Base-by-base conservation (phyloP, 352 stramenopile genomes). In the Plasmopara muralis region DNA sequence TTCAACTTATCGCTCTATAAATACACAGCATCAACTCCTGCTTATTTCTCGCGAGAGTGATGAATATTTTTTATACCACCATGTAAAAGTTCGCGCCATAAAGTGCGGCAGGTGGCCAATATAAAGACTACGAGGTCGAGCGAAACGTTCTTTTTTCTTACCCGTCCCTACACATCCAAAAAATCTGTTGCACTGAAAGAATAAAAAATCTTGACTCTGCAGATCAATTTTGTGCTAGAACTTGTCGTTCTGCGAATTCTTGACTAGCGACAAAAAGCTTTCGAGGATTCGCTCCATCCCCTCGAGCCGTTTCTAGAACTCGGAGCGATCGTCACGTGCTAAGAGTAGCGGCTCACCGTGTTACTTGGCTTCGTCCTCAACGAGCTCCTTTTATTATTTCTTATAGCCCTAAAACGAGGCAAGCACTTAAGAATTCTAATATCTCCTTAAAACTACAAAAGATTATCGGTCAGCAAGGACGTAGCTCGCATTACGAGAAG, bases 401-500 rank as follows among this genome's bases (percentile, higher is more conserved):
- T n/a, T n/a, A n/a, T n/a, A n/a, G n/a, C n/a, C n/a, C n/a, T 77
- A 10, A 87, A 50, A 30, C 74, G 77, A 85, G 31, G 74, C 13
- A 87, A 64, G 1, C 76, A 65, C 50, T 89, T 74, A 54, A 86
- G 76, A 66, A 86, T 75, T 56, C 68, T 87, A n/a, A 61, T 68
- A 14, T 62, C 67, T 50, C 66, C 43, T 10, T 53, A 58, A 6
- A 41, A 35, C 57, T 45, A 67, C 64, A 34, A 54, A 60, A 18
- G 53, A 12, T 6, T 50, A 6, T 35, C 45, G 47, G 42, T 18
- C 52, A 41, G 49, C 39, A 34, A 65, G 62, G 28, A 43, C 56
- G 13, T 73, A 54, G 8, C 43, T 63, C 20, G 45, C 20, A 16
- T 45, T 30, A 13, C 52, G 31, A 1, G 42, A 53, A 37, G 33